Percentiles rank a stretch among this genome's conserved stretches.
Evolutionary conservation across 1,139 yeast genomes (phyloP).

Genomic region (Geotrichum australiense): DNA sequence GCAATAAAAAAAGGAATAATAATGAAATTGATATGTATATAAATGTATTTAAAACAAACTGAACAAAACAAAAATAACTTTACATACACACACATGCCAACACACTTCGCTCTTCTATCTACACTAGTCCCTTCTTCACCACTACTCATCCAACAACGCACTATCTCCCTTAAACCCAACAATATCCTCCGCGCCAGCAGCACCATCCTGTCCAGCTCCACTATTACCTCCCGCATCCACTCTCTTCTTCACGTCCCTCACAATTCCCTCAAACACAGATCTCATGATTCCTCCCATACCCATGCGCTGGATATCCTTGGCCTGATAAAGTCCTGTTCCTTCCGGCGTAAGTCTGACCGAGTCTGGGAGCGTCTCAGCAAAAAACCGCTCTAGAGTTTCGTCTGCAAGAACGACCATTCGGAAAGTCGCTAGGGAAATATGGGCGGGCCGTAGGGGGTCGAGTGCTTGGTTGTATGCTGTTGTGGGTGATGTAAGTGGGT

Average conservation of each 20-base stretch:
- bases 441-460: conserved; percentile 71
- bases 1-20: too few relatives aligned
- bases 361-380: conserved; percentile 56
- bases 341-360: conserved; percentile 60
- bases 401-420: conserved; percentile 93
- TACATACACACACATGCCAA: too few relatives aligned
- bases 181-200: conserved; percentile 30
- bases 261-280: conserved; percentile 82
- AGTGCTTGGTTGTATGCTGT: conserved; percentile 62
- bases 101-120: too few relatives aligned
- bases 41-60: too few relatives aligned
- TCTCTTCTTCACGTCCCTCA: conserved; percentile 84
- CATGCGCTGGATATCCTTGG: conserved; percentile 20
- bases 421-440: conserved; percentile 77
- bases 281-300: conserved; percentile 39
- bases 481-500: conserved; percentile 5
- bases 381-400: conserved; percentile 82
- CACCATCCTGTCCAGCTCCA: conserved; percentile 26
- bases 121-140: too few relatives aligned
- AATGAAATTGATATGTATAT: too few relatives aligned
- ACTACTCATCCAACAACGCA: neutral
- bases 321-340: conserved; percentile 31
- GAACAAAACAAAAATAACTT: too few relatives aligned
- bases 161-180: neutral
- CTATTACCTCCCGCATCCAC: conserved; percentile 52